These are phyloP conservation scores for Vitis rotundifolia DNA, from an alignment of 164 flowering plant genomes.

Conservation along the genomic window DNA sequence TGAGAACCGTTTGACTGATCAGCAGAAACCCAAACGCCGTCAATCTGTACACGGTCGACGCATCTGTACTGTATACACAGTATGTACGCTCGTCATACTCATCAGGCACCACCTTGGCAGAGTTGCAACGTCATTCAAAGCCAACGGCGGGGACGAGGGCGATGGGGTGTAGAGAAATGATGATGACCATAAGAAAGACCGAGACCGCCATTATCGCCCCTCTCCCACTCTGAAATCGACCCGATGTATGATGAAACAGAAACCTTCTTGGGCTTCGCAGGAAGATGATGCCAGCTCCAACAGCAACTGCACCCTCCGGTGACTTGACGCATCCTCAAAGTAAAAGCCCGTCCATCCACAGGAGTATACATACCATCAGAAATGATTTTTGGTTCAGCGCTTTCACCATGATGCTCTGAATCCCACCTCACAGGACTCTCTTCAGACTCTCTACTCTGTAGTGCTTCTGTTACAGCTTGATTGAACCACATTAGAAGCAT, in stretches of 20 bases:
- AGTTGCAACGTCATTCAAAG: conserved; percentile 87
- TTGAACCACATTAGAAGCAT: no score
- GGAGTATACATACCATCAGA: conserved; percentile 15
- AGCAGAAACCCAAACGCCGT: conserved; percentile 71
- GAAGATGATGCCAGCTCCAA: no score
- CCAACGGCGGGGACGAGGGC: conserved; percentile 89
- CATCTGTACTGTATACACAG: conserved; percentile 79
- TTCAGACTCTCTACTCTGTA: conserved; percentile 13
- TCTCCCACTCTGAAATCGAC: no score
- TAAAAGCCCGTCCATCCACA: conserved; percentile 15
- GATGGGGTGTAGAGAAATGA: conserved; percentile 67
- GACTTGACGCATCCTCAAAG: no score
- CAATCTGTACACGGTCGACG: conserved; percentile 78
- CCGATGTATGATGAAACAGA: no score
- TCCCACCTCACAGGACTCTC: conserved; percentile 7
- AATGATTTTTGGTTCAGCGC: conserved; percentile 3
- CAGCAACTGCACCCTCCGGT: no score
- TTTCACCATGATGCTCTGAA: conserved; percentile 9
- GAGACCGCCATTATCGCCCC: conserved; percentile 58
- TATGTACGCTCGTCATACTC: conserved; percentile 77
- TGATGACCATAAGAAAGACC: conserved; percentile 42
- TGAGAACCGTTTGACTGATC: conserved; percentile 59
- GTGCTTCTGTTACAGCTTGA: no score
- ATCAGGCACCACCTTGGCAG: conserved; percentile 65
- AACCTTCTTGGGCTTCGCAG: no score